These are phyloP conservation scores for Yarrowia deformans DNA, from an alignment of 805 yeast species.

Conservation along the genomic window DNA sequence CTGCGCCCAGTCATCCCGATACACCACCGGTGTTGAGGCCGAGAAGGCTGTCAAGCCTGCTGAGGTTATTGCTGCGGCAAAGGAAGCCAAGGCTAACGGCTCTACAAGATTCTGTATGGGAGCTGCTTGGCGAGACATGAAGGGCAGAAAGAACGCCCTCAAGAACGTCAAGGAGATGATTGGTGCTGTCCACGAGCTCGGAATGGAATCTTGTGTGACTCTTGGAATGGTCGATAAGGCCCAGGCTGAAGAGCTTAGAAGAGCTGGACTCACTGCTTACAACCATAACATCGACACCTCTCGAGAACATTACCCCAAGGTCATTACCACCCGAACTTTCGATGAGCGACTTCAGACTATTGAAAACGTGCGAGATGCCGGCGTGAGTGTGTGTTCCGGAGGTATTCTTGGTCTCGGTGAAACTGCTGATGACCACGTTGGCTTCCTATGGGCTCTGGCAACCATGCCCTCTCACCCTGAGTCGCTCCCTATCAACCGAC, in stretches of 20 bases:
- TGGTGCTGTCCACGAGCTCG: conserved; percentile 64
- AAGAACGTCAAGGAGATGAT: conserved; percentile 72
- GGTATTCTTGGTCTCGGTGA: conserved; percentile 84
- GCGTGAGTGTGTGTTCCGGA: conserved; percentile 76
- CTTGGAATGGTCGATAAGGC: conserved; percentile 75
- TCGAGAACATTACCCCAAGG: conserved; percentile 75
- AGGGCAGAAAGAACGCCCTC: conserved; percentile 73
- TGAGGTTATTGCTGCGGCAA: conserved; percentile 68
- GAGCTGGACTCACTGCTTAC: conserved; percentile 81
- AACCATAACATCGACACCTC: conserved; percentile 85
- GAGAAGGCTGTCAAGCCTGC: conserved; percentile 68
- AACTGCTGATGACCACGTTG: conserved; percentile 71
- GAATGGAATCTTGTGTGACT: conserved; percentile 81
- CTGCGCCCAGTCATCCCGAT: conserved; percentile 76
- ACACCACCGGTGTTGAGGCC: conserved; percentile 73
- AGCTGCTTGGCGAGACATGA: conserved; percentile 89
- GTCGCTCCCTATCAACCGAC: conserved; percentile 77
- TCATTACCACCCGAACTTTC: conserved; percentile 71
- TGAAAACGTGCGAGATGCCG: conserved; percentile 66
- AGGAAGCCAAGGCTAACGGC: conserved; percentile 70
- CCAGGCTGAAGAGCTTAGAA: conserved; percentile 66
- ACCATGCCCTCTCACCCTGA: conserved; percentile 79
- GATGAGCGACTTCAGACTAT: conserved; percentile 77
- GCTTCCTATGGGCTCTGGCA: conserved; percentile 69
- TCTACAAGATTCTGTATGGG: conserved; percentile 85